These are phyloP conservation scores for Aspergillus udagawae DNA, from an alignment of 2,329 filamentous ascomycete genomes.

Conservation along the genomic window DNA sequence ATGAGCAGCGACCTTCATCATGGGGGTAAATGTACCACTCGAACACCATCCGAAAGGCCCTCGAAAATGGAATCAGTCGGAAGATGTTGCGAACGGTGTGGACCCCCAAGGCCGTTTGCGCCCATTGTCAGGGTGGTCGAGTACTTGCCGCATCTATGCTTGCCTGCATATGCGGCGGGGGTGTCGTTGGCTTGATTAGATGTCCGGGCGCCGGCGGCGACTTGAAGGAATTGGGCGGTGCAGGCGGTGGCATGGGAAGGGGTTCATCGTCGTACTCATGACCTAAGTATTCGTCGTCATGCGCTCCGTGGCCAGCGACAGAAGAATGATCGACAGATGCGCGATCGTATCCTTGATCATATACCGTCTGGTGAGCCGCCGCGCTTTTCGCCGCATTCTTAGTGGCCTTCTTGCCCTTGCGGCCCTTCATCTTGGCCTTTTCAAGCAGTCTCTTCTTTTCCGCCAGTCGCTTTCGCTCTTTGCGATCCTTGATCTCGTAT, in stretches of 20 bases:
- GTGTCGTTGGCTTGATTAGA: conserved; percentile 27
- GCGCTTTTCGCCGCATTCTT: conserved; percentile 59
- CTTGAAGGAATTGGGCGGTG: conserved; percentile 62
- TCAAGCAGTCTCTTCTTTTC: conserved; percentile 81
- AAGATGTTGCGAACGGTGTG: neutral
- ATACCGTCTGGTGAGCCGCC: conserved; percentile 28
- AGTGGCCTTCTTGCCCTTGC: conserved; percentile 79
- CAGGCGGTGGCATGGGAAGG: conserved; percentile 33
- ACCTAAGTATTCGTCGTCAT: conserved; percentile 48
- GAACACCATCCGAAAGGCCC: neutral
- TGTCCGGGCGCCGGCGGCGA: conserved; percentile 62
- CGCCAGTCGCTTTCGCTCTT: conserved; percentile 76
- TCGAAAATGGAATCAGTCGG: neutral
- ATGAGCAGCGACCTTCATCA: neutral
- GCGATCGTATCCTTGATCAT: conserved; percentile 41
- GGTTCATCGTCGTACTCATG: conserved; percentile 51
- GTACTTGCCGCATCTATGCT: conserved; percentile 26
- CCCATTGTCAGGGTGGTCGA: conserved; percentile 28
- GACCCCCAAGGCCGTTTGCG: neutral
- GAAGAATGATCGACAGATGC: conserved; percentile 38
- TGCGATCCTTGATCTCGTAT: conserved; percentile 92
- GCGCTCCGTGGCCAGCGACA: conserved; percentile 37
- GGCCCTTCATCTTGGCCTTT: conserved; percentile 89
- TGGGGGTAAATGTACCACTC: neutral
- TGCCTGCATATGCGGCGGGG: conserved; percentile 18